A percentile compares a stretch with the other conserved stretches of the same genome.
phyloP scores from a whole-genome alignment of 208 protist genomes.

The Leishmania lainsoni region DNA sequence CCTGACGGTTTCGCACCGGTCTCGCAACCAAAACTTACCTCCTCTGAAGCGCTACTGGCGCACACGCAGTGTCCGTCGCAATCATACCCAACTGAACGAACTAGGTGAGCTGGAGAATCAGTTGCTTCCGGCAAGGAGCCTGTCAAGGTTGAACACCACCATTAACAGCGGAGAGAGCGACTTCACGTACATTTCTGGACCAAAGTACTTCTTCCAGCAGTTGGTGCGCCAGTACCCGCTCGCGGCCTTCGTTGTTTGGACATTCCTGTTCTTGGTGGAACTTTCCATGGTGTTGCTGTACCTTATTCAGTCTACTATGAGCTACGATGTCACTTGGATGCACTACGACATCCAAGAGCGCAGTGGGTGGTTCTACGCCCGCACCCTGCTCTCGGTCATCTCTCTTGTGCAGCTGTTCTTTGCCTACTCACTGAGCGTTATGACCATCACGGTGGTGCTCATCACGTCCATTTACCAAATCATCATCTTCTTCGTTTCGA shows the following conservation, averaged over 20 bases:
- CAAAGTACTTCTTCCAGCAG: conserved; percentile 76
- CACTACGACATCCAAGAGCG: conserved; percentile 53
- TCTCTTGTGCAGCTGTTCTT: conserved; percentile 83
- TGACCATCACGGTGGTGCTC: conserved; percentile 75
- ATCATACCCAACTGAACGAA: conserved; percentile 28
- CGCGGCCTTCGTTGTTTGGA: conserved; percentile 72
- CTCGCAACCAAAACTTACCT: conserved; percentile 41
- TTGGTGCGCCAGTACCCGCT: conserved; percentile 76
- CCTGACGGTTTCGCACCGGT: conserved; percentile 46
- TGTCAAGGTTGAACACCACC: conserved; percentile 10
- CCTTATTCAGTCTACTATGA: conserved; percentile 56
- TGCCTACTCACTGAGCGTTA: conserved; percentile 75
- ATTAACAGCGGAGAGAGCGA: conserved; percentile 27
- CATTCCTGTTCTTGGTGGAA: conserved; percentile 81
- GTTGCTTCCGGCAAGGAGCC: conserved; percentile 5
- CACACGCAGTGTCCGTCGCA: conserved; percentile 46
- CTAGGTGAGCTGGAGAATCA: conserved; percentile 31
- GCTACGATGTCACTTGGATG: conserved; percentile 53
- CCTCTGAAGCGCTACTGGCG: conserved; percentile 53
- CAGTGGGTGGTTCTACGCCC: conserved; percentile 69
- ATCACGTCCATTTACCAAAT: conserved; percentile 86
- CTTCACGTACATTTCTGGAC: conserved; percentile 78
- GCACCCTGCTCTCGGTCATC: conserved; percentile 67
- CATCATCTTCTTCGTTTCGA: conserved; percentile 64
- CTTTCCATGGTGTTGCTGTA: conserved; percentile 72